Base-by-base conservation (phyloP, 257 asterid species). In the Solanum pinnatisectum region DNA sequence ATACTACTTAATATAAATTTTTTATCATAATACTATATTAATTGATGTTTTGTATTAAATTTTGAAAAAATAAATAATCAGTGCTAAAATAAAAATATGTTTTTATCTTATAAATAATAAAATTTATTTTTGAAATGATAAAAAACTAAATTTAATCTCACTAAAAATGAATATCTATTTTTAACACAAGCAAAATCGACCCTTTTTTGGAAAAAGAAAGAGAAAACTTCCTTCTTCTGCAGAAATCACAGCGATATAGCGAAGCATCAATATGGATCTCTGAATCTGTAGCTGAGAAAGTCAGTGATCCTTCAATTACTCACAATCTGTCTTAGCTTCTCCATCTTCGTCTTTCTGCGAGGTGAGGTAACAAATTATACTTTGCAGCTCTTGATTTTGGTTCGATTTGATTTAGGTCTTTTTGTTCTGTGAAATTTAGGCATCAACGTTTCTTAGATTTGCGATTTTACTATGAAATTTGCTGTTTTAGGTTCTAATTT, bases 141-240 rank as follows among this genome's bases (percentile, higher is more conserved):
- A 52, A 0, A 52, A 5, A 52, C 0, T 16, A 52, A 52, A 16
- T 56, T 56, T 18, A 18, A 56, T 52, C 0, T 0, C 3, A 6
- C n/a, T 6, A 6, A 56, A 56, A 56, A 56, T 56, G 11, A 56
- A 20, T 56, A 56, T 56, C 11, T 56, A 56, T 56, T 56, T 56
- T 56, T 56, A 20, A 20, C 65, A 6, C 11, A 0, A 18, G 0
- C 11, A 18, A 7, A 18, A 20, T 6, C 0, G 0, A 2, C 0
- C 65, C 10, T 7, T 56, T 18, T 56, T 56, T 7, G n/a, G 25
- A 56, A 56, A 20, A 20, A 20, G 65, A 56, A 56, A 20, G 10
- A 56, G 7, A 56, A 56, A 56, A 56, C 67, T 56, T 56, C 25
- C 11, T 56, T 0, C 67, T 20, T 59, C 68, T 3, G 3, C 68